Evolutionary conservation across 495 filamentous ascomycete genomes (phyloP).

Genomic region (Daldinia concentrica): DNA sequence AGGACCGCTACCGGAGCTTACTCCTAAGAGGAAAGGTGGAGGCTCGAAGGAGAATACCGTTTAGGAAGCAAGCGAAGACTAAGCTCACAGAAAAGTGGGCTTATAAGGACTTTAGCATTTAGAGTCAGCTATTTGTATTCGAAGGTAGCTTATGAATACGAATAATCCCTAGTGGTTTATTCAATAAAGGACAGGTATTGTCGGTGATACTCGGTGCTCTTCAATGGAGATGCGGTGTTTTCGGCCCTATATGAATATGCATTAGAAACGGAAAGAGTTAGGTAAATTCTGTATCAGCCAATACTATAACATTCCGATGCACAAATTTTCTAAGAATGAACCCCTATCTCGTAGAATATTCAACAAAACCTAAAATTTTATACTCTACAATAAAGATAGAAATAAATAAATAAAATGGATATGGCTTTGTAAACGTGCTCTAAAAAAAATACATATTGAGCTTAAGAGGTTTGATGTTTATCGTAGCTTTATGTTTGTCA

Average conservation of each 20-base stretch:
- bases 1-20: slow-evolving; percentile 89
- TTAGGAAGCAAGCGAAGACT: slow-evolving; percentile 79
- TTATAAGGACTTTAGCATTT: slow-evolving; percentile 85
- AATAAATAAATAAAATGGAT: neutral
- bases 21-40: slow-evolving; percentile 90
- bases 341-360: slow-evolving; percentile 26
- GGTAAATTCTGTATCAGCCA: neutral
- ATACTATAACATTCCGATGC: slow-evolving; percentile 18
- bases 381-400: neutral
- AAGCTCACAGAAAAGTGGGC: slow-evolving; percentile 93
- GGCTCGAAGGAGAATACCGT: slow-evolving; percentile 75
- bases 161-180: neutral
- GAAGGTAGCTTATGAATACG: neutral
- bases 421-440: neutral
- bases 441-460: neutral
- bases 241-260: slow-evolving; percentile 19
- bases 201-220: neutral
- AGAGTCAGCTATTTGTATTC: slow-evolving; percentile 12
- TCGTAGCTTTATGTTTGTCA: neutral
- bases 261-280: neutral
- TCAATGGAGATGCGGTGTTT: neutral
- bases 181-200: neutral
- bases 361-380: neutral
- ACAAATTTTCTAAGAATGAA: slow-evolving; percentile 3
- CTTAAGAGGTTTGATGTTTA: neutral